Base-by-base conservation (phyloP, 2,329 filamentous ascomycete genomes). In the Calonectria hawksworthii region DNA sequence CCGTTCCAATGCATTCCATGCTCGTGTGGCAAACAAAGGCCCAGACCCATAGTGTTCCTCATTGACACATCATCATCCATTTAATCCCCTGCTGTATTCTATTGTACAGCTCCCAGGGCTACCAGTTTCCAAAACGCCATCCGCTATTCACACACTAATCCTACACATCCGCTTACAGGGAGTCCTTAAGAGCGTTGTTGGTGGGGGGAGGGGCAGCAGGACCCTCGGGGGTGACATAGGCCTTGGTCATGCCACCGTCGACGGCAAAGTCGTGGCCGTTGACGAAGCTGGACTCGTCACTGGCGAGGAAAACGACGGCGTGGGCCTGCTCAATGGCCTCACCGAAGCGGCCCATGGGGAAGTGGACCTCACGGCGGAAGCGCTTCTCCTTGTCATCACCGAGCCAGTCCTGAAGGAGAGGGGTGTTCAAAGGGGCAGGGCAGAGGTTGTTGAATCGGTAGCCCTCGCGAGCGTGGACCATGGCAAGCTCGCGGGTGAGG, bases 251-350 rank as follows among this genome's bases (percentile, higher is more conserved):
- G 74, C 96, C 96, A 73, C 97, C 97, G 82, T 99, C 97, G 32
- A 99, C 96, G 6, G 98, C 94, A 87, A 99, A 98, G 84, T 99
- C 97, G 74, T 92, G 94, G 14, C 94, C 96, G 78, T 97, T 98
- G 82, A 98, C 94, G 81, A 98, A 98, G 88, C 94, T 95, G 82
- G 93, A 93, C 88, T 98, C 95, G 79, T 98, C 95, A 78, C 93
- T 96, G 11, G 95, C 95, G 75, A 98, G 86, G 87, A 98, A 98
- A 10, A 98, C 83, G 0, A 98, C 96, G 9, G 95, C 96, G 77
- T 98, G 94, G 0, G 96, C 96, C 88, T 98, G 96, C 89, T 98
- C 96, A 75, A 98, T 88, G n/a, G 96, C 95, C 89, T 98, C 96
- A 65, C 96, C 96, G 82, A 98, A 98, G 16, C 96, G 92, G 52